phyloP scores from a whole-genome alignment of 2,329 filamentous ascomycete species.

The Dryadomyces quercus-mongolicae region DNA sequence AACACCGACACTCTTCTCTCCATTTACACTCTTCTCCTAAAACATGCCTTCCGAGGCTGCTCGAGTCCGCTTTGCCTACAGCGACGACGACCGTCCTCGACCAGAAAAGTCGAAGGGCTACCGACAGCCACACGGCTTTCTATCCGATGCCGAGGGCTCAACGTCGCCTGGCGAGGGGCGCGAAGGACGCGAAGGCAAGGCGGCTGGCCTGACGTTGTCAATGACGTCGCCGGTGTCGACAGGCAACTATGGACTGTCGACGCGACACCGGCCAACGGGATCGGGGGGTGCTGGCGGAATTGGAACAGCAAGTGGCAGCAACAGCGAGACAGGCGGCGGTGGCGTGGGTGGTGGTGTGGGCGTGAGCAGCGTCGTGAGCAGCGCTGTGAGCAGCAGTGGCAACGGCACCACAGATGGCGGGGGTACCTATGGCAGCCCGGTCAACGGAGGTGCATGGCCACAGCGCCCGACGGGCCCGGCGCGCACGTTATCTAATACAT shows the following conservation, averaged over 20 bases:
- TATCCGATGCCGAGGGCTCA: conserved; percentile 36
- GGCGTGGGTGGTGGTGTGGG: conserved; percentile 9
- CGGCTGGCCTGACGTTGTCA: conserved; percentile 2
- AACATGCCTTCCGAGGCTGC: conserved; percentile 34
- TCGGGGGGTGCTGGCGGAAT: conserved; percentile 1
- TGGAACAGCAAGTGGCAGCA: conserved; percentile 12
- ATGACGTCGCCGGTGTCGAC: conserved; percentile 8
- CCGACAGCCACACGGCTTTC: conserved; percentile 22
- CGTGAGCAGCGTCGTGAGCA: conserved; percentile 4
- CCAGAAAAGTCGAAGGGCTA: conserved; percentile 29
- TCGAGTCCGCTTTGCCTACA: conserved; percentile 43
- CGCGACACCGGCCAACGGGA: conserved; percentile 4
- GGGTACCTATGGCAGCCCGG: not conserved
- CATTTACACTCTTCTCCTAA: no score
- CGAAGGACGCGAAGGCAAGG: conserved; percentile 14
- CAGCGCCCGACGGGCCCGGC: conserved; percentile 58
- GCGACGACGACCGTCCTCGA: conserved; percentile 30
- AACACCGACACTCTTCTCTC: not conserved
- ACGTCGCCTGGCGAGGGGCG: conserved; percentile 10
- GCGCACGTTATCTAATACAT: conserved; percentile 68
- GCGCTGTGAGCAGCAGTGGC: conserved; percentile 10
- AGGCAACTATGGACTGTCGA: conserved; percentile 6
- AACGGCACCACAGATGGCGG: conserved; percentile 15
- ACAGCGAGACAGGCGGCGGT: conserved; percentile 10
- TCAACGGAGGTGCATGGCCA: conserved; percentile 17